phyloP scores from a whole-genome alignment of 345 rosid genomes.

The Eucalyptus cloeziana region DNA sequence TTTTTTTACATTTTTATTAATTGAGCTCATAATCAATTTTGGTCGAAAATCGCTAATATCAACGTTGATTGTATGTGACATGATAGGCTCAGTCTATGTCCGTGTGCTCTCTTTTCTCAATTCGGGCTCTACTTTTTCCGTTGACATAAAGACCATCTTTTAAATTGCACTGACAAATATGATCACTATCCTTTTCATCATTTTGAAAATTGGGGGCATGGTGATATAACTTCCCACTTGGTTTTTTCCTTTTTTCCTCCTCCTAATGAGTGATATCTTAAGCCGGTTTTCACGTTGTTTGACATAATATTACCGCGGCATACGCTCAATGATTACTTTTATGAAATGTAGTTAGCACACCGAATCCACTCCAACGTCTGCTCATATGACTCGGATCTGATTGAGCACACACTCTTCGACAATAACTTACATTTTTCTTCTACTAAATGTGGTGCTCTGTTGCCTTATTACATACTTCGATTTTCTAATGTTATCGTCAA shows the following conservation, averaged over 20 bases:
- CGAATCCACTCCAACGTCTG: neutral
- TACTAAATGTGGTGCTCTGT: neutral
- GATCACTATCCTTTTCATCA: neutral
- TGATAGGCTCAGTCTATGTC: neutral
- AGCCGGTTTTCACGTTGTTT: neutral
- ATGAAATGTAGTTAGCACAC: neutral
- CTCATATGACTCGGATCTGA: neutral
- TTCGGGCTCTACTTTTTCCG: neutral
- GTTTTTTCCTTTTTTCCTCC: neutral
- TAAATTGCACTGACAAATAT: neutral
- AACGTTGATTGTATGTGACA: accelerated
- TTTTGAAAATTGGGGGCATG: neutral
- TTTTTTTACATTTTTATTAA: no score
- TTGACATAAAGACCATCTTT: neutral
- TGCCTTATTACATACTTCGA: neutral
- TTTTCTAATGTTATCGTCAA: neutral
- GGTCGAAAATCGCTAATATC: accelerated
- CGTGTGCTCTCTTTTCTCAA: neutral
- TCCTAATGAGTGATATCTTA: neutral
- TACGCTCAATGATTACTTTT: neutral
- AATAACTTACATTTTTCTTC: neutral
- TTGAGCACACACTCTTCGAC: neutral
- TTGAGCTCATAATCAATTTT: no score
- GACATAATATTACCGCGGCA: neutral
- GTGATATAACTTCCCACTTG: neutral